phyloP scores from a whole-genome alignment of 495 filamentous ascomycete species.

The Neurospora africana region DNA sequence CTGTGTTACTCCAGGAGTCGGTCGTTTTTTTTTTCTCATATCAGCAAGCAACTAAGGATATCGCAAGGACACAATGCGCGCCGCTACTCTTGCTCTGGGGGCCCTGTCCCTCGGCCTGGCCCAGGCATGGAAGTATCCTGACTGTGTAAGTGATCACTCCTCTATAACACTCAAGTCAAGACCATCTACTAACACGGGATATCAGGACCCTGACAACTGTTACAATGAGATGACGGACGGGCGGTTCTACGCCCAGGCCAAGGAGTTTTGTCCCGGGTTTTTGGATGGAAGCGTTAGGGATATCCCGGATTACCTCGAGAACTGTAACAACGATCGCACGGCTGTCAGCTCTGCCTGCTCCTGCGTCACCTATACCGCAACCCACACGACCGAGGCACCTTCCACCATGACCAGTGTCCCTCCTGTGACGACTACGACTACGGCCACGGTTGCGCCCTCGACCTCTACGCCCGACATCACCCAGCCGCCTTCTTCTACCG shows the following conservation, averaged over 20 bases:
- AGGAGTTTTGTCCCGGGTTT: slow-evolving; percentile 17
- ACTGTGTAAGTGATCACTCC: slow-evolving; percentile 18
- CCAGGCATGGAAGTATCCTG: slow-evolving; percentile 18
- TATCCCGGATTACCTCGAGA: slow-evolving; percentile 18
- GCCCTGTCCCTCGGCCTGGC: slow-evolving; percentile 16
- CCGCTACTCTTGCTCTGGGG: slow-evolving; percentile 10
- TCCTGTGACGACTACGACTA: neutral
- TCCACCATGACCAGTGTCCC: neutral
- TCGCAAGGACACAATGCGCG: slow-evolving; percentile 8
- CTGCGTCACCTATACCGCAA: slow-evolving; percentile 24
- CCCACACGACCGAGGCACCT: slow-evolving; percentile 7
- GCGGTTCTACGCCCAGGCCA: slow-evolving; percentile 11
- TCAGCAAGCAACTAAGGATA: neutral
- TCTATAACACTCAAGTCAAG: neutral
- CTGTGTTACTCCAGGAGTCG: neutral
- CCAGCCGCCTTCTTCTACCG: neutral
- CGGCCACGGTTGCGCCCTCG: neutral
- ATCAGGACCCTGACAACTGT: slow-evolving; percentile 23
- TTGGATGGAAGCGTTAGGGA: slow-evolving; percentile 16
- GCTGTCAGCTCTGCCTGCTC: slow-evolving; percentile 28
- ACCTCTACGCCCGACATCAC: neutral
- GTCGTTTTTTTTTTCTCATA: neutral
- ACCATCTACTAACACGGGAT: slow-evolving; percentile 1
- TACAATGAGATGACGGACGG: slow-evolving; percentile 20
- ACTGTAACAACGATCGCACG: slow-evolving; percentile 14